Evolutionary conservation across 805 yeast genomes (phyloP), one percentile per base, ranked within the genome.

Genomic region (Kodamaea leandrae): DNA sequence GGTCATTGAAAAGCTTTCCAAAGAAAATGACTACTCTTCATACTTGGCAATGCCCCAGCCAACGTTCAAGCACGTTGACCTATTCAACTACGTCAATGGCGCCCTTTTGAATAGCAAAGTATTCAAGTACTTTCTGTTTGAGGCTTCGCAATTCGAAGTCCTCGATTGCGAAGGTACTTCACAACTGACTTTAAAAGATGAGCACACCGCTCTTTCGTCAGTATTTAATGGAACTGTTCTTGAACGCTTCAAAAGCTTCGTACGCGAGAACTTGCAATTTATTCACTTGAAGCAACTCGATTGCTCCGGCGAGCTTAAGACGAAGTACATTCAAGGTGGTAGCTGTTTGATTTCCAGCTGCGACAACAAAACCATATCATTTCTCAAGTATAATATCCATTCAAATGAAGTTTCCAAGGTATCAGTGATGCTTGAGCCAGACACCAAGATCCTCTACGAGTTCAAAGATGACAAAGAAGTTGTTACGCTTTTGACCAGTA

Each of bases 1-100:
- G 37, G 51, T 68, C 42, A 42, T 65, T 48, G 66, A 61, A 48
- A 52, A 72, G 53, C 48, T 68, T 47, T 16, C 66, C 48, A 60
- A 59, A 36, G 66, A 63, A 16, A 71, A 71, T 6, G 76, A 71
- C 27, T 35, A 36, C 25, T 26, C 28, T 7, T 20, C 48, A 8
- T 48, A 36, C 17, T 42, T 45, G 44, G 50, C 37, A 32, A 50
- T 26, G 23, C 46, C 35, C 17, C 38, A 34, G 17, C 35, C 41
- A 4, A 30, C 38, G 8, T 45, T 47, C 44, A 52, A 57, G 21
- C 50, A 44, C 24, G 32, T 53, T 12, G 57, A 60, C 29, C 44
- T 64, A 2, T 41, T 63, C 29, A 46, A 46, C 18, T 65, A 55
- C 39, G 48, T 63, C 23, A 54, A 55, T 32, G 41, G 51, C 2